phyloP scores from a whole-genome alignment of 2,329 filamentous ascomycete species.

The Colletotrichum chlorophyti region DNA sequence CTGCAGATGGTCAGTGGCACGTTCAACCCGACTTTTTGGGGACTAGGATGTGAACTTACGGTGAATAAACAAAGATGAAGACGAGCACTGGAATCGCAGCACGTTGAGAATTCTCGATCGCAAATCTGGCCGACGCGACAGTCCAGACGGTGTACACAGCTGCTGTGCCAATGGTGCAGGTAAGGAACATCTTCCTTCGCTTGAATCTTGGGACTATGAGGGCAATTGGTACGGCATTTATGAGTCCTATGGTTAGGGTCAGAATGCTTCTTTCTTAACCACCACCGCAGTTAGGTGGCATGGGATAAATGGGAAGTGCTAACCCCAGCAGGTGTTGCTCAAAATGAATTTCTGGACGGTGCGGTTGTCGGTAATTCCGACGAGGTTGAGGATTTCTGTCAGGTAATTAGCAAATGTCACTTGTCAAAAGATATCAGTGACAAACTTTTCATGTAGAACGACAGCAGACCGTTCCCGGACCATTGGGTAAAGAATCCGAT shows the following conservation, averaged over 20 bases:
- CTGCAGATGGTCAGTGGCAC: background rate
- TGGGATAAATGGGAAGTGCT: background rate
- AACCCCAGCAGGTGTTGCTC: constrained; percentile 44
- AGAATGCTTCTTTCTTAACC: background rate
- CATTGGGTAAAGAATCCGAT: constrained; percentile 54
- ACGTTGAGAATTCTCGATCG: constrained; percentile 38
- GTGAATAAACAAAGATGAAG: constrained; percentile 50
- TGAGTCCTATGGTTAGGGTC: constrained; percentile 30
- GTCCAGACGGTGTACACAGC: constrained; percentile 47
- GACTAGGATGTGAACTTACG: constrained; percentile 30
- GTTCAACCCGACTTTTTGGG: background rate
- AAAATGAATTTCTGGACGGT: constrained; percentile 46
- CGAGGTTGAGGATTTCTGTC: constrained; percentile 46
- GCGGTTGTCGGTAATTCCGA: constrained; percentile 44
- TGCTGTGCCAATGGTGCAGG: constrained; percentile 44
- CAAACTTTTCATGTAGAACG: constrained; percentile 48
- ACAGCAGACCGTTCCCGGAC: constrained; percentile 39
- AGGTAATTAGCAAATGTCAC: too few relatives aligned
- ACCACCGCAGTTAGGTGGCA: background rate
- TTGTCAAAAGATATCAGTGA: too few relatives aligned
- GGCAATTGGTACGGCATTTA: constrained; percentile 44
- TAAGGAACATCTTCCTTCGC: constrained; percentile 43
- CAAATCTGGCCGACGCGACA: constrained; percentile 44
- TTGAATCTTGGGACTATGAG: constrained; percentile 42
- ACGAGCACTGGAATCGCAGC: constrained; percentile 47